A percentile compares a stretch with the other conserved stretches of the same genome.
These are phyloP conservation scores for Aegilops umbellulata DNA, from an alignment of 176 grass and related monocot species.

Conservation along the genomic window DNA sequence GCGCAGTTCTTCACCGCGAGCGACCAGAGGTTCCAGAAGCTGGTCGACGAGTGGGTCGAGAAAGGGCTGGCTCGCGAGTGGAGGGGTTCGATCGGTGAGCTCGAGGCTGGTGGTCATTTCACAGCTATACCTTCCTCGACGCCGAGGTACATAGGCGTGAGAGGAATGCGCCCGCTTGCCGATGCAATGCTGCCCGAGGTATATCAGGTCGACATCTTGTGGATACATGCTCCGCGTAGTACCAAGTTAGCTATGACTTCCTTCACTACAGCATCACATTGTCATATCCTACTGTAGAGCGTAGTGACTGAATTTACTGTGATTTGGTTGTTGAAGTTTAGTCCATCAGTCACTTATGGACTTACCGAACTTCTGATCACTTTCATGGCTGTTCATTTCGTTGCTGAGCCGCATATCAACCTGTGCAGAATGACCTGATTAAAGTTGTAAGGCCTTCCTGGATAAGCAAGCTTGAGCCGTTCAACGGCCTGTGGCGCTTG, in stretches of 20 bases:
- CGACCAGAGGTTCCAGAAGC: constrained; percentile 70
- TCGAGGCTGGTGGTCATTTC: constrained; percentile 65
- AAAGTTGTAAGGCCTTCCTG: constrained; percentile 70
- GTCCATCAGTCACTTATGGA: not conserved
- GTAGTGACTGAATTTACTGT: not conserved
- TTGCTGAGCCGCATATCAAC: constrained; percentile 28
- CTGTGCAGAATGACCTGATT: constrained; percentile 56
- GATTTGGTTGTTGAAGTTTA: not conserved
- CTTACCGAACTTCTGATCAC: not conserved
- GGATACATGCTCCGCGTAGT: not conserved
- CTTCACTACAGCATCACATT: not conserved
- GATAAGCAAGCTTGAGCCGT: constrained; percentile 93
- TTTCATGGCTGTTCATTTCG: constrained; percentile 8
- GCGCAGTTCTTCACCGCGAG: constrained; percentile 86
- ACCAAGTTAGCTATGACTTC: too few species aligned
- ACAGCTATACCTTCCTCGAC: constrained; percentile 32
- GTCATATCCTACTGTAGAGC: not conserved
- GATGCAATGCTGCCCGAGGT: constrained; percentile 78
- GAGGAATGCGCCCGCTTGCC: constrained; percentile 78
- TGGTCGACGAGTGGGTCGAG: constrained; percentile 66
- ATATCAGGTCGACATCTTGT: not conserved
- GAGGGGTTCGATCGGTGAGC: constrained; percentile 66
- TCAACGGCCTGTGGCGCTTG: constrained; percentile 79
- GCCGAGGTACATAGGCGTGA: constrained; percentile 60
- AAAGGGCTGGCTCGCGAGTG: constrained; percentile 69